Percentiles rank a stretch among this genome's conserved stretches.
These are phyloP conservation scores for Acer saccharum DNA, from an alignment of 345 rosid genomes.

Conservation along the genomic window DNA sequence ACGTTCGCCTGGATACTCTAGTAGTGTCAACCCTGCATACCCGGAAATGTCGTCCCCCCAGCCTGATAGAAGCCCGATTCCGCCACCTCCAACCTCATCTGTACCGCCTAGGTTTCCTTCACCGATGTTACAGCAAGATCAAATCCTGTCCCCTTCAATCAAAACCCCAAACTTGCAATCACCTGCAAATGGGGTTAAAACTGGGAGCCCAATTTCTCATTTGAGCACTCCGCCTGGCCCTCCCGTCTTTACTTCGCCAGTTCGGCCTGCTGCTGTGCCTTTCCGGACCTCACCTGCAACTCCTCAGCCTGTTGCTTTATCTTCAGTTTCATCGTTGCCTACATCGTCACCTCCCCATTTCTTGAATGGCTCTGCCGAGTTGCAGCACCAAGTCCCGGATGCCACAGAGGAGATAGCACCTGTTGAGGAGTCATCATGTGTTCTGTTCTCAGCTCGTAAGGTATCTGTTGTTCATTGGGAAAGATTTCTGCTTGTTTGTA, in stretches of 20 bases:
- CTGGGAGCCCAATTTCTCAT: constrained; percentile 73
- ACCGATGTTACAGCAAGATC: constrained; percentile 63
- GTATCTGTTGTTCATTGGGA: constrained; percentile 32
- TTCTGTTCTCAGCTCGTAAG: constrained; percentile 81
- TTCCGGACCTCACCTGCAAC: constrained; percentile 86
- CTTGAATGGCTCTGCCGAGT: constrained; percentile 63
- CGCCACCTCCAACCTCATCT: constrained; percentile 44
- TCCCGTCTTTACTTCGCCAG: constrained; percentile 84
- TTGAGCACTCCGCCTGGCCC: constrained; percentile 96
- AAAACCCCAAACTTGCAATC: constrained; percentile 52
- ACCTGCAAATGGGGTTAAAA: constrained; percentile 63
- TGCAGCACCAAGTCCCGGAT: constrained; percentile 56
- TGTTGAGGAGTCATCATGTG: constrained; percentile 54
- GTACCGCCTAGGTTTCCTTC: constrained; percentile 69
- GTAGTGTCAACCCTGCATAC: constrained; percentile 38
- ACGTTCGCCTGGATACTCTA: constrained; percentile 52
- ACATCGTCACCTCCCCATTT: constrained; percentile 78
- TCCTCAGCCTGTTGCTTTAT: constrained; percentile 88
- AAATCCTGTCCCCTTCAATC: constrained; percentile 53
- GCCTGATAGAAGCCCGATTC: constrained; percentile 43
- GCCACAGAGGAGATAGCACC: constrained; percentile 50
- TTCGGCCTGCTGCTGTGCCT: constrained; percentile 94
- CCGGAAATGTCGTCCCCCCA: constrained; percentile 44
- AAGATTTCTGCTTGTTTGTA: neutral
- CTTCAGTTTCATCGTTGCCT: constrained; percentile 74